Percentiles rank a stretch among this genome's conserved stretches.
phyloP scores from a whole-genome alignment of 805 yeast species.

The Yarrowia yakushimensis region DNA sequence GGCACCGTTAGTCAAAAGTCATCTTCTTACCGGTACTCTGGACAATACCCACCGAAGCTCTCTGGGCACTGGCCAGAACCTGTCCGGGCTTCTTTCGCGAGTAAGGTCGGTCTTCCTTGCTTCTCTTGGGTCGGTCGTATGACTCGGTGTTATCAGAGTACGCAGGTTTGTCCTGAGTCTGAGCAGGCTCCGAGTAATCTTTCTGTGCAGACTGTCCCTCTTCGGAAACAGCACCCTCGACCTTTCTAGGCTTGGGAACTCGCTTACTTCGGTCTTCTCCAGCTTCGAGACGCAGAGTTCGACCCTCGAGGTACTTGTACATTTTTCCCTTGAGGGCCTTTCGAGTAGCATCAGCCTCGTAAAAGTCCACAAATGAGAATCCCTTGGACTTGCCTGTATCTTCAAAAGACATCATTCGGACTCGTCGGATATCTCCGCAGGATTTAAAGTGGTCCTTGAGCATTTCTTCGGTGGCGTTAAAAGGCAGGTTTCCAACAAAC shows the following conservation, averaged over 20 bases:
- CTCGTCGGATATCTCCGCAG: conserved; percentile 79
- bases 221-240: background rate
- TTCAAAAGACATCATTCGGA: conserved; percentile 97
- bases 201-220: background rate
- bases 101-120: conserved; percentile 17
- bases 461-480: conserved; percentile 80
- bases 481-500: conserved; percentile 90
- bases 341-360: conserved; percentile 75
- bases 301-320: conserved; percentile 62
- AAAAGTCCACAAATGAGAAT: conserved; percentile 87
- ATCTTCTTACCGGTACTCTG: conserved; percentile 86
- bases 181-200: background rate
- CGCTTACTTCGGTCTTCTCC: conserved; percentile 93
- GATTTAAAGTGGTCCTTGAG: conserved; percentile 80
- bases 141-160: background rate
- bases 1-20: conserved; percentile 49
- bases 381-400: conserved; percentile 97
- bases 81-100: conserved; percentile 54
- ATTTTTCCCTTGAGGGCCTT: conserved; percentile 71
- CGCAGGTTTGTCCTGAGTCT: background rate
- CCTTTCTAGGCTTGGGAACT: conserved; percentile 28
- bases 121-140: conserved; percentile 2
- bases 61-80: conserved; percentile 82
- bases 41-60: conserved; percentile 86
- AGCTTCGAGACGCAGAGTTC: conserved; percentile 79